Base-by-base conservation (phyloP, 306 rosid species). In the Trifolium repens region DNA sequence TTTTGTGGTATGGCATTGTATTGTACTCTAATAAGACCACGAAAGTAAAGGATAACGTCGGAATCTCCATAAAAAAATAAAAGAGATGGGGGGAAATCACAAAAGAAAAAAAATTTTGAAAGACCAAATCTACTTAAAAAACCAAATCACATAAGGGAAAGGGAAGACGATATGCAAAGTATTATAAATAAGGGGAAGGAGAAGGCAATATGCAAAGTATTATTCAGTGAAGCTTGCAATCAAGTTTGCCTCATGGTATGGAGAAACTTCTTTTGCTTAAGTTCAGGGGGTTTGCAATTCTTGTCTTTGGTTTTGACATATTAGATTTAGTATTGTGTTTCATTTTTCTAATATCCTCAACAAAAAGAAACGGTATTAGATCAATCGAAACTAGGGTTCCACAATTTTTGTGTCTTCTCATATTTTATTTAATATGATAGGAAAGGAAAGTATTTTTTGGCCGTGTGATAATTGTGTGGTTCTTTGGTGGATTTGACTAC, bases 261-360 rank as follows among this genome's bases (percentile, higher is more conserved):
- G 61, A 63, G 42, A 70, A 74, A 17, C 50, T 74, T 74, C 37
- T 62, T 74, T 30, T 34, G 22, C 57, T 62, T 22, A 62, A 74
- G 52, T 34, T 74, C 71, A 32, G 49, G 19, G 10, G 47, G 22
- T 47, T 74, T 74, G 62, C 50, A 13, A 17, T 58, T 27, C 39
- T 58, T 58, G 16, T 26, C 66, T 27, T 60, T 30, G 40, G 15
- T 27, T 27, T 30, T 30, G 30, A 60, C 40, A 27, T 13, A 60
- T 15, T 60, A 30, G 42, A 60, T 60, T 60, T 13, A 30, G 11
- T 13, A 59, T 2, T 30, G 66, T 60, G 42, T 60, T 60, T 14
- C 42, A 14, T 30, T 60, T 16, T 59, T 26, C 65, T 27, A 32
- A 27, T 59, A 59, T 59, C 39, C 7, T 60, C 42, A 60, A 60